Evolutionary conservation across 169 alveolate species (phyloP).

Genomic region (Blepharisma undulans): DNA sequence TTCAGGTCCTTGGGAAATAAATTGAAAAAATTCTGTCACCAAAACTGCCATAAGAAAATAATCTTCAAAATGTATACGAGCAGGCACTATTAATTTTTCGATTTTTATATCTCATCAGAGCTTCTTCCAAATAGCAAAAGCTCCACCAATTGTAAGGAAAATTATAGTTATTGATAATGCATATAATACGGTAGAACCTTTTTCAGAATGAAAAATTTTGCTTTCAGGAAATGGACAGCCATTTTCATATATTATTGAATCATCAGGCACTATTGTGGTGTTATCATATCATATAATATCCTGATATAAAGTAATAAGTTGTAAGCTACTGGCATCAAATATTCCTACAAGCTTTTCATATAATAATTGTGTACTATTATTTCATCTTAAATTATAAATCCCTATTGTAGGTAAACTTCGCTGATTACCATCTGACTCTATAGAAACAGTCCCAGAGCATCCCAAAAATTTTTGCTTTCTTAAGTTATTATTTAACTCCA

Average conservation of each 20-base stretch:
- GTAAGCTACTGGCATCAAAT: not conserved
- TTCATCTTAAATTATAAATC: not conserved
- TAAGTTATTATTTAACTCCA: too few relatives aligned
- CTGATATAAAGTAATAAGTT: not conserved
- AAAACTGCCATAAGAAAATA: not conserved
- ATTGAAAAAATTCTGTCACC: not conserved
- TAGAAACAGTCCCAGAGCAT: not conserved
- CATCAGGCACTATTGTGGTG: not conserved
- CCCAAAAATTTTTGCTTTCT: not conserved
- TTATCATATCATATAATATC: not conserved
- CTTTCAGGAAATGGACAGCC: not conserved
- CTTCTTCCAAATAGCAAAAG: not conserved
- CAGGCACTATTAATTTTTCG: not conserved
- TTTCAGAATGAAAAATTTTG: not conserved
- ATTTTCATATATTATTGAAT: not conserved
- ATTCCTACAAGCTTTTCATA: not conserved
- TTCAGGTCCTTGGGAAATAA: not conserved
- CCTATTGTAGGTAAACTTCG: not conserved
- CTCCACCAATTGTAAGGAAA: not conserved
- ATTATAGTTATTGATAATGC: not conserved
- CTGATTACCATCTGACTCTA: not conserved
- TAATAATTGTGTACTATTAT: not conserved
- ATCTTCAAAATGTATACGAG: not conserved
- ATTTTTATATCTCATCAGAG: not conserved
- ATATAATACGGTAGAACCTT: not conserved